phyloP scores from a whole-genome alignment of 2,329 filamentous ascomycete species.

The Parastagonospora nodorum region DNA sequence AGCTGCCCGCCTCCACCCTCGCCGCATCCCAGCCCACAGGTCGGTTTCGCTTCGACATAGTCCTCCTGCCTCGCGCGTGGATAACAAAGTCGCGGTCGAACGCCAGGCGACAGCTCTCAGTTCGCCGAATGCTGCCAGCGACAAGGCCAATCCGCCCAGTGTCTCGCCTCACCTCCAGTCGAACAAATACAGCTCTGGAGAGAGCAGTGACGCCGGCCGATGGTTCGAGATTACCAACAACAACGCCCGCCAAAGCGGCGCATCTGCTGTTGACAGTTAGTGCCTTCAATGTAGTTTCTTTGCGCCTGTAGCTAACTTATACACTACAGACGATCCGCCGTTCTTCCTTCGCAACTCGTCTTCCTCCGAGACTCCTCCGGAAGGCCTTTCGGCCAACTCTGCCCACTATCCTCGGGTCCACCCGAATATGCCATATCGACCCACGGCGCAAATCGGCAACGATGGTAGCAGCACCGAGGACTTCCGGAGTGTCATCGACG shows the following conservation, averaged over 20 bases:
- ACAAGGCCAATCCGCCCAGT: conserved; percentile 48
- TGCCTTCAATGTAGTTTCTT: background rate
- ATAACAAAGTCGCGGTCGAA: conserved; percentile 1
- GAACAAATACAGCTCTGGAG: conserved; percentile 53
- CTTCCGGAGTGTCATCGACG: conserved; percentile 82
- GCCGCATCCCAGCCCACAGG: conserved; percentile 51
- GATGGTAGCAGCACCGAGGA: conserved; percentile 71
- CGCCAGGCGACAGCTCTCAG: conserved; percentile 18
- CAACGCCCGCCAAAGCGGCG: conserved; percentile 46
- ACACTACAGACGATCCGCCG: conserved; percentile 47
- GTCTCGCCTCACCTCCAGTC: conserved; percentile 37
- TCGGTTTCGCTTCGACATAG: conserved; percentile 55
- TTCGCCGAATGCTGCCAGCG: conserved; percentile 37
- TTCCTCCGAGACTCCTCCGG: conserved; percentile 50
- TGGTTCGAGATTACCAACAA: conserved; percentile 61
- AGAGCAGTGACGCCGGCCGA: conserved; percentile 57
- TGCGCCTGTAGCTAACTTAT: conserved; percentile 5
- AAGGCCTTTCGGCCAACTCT: conserved; percentile 24
- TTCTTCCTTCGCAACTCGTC: conserved; percentile 54
- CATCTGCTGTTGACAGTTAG: conserved; percentile 51
- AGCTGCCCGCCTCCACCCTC: conserved; percentile 35
- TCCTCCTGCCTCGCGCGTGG: conserved; percentile 19
- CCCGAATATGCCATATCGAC: conserved; percentile 33
- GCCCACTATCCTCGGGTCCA: conserved; percentile 6
- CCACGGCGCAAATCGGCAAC: conserved; percentile 49